Base-by-base conservation (phyloP, 495 filamentous ascomycete species). In the Annulohypoxylon stygium region DNA sequence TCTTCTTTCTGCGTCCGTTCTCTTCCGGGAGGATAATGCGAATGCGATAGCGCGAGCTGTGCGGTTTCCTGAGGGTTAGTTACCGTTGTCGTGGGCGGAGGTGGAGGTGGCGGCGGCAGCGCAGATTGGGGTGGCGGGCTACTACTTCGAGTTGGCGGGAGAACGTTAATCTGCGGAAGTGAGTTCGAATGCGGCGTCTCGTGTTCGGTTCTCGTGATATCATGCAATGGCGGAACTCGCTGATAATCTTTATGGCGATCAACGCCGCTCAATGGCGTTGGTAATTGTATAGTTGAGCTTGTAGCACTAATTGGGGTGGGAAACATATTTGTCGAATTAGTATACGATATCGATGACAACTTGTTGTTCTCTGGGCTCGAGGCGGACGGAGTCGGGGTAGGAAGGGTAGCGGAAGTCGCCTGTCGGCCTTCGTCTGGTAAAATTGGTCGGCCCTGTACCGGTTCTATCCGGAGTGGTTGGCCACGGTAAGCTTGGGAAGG, bases 1-100 rank as follows among this genome's bases (percentile, higher is more conserved):
- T 97, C 96, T 54, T 97, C 93, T 79, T 96, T 97, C 78, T 98
- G 93, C 0, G 90, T 92, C 36, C 88, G 80, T 66, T 71, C 79
- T 70, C 82, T 78, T 23, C 79, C 76, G 10, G 82, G 71, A 41
- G 86, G 78, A 66, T 83, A 79, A 72, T 84, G 79, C 43, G 83
- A 78, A 74, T 88, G 86, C 16, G 86, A 86, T 47, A 89, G 78
- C 14, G 90, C 88, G 4, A 89, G 83, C 73, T 89, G 88, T 26
- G 90, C 88, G 1, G 88, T 87, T 34, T 86, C 84, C 74, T 90
- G 89, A 12, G 83, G 83, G 70, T 82, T 81, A 66, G 83, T 81
- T 51, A 78, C 76, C 25, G 75, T 64, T 34, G 70, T 55, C 9
- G 75, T 71, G 26, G 75, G 36, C 59, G 75, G 48, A 63, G 67